phyloP scores from a whole-genome alignment of 495 filamentous ascomycete genomes.

The Hamigera avellanea region DNA sequence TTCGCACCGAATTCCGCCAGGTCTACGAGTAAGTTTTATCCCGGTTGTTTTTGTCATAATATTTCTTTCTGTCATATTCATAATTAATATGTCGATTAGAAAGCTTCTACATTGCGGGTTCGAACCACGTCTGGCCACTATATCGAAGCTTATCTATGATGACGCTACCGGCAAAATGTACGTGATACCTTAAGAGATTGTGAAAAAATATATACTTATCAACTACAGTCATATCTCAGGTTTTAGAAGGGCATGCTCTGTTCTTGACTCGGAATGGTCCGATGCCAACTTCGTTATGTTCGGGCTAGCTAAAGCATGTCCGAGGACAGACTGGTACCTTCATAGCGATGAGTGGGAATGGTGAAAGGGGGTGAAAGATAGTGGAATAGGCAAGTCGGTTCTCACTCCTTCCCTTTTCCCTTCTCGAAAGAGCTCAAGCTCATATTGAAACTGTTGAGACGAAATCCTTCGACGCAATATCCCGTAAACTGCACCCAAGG shows the following conservation, averaged over 20 bases:
- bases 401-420: too few species aligned
- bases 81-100: neutral
- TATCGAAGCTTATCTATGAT: neutral
- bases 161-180: neutral
- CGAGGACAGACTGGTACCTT: conserved; percentile 1
- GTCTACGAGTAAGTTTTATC: conserved; percentile 1
- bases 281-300: conserved; percentile 2
- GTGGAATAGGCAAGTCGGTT: too few species aligned
- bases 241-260: conserved; percentile 1
- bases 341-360: conserved; percentile 2
- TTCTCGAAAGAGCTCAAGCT: too few species aligned
- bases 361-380: too few species aligned
- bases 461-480: too few species aligned
- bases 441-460: too few species aligned
- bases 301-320: conserved; percentile 2
- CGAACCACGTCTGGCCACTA: neutral
- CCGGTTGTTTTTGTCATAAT: too few species aligned
- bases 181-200: too few species aligned
- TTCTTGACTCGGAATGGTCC: conserved; percentile 1
- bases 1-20: conserved; percentile 3
- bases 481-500: too few species aligned
- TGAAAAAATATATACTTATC: too few species aligned
- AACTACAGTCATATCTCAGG: conserved; percentile 5
- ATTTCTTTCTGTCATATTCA: neutral
- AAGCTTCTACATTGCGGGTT: neutral